Evolutionary conservation across 1,284 basidiomycete species (phyloP).

Genomic region (Ustilago tritici): DNA sequence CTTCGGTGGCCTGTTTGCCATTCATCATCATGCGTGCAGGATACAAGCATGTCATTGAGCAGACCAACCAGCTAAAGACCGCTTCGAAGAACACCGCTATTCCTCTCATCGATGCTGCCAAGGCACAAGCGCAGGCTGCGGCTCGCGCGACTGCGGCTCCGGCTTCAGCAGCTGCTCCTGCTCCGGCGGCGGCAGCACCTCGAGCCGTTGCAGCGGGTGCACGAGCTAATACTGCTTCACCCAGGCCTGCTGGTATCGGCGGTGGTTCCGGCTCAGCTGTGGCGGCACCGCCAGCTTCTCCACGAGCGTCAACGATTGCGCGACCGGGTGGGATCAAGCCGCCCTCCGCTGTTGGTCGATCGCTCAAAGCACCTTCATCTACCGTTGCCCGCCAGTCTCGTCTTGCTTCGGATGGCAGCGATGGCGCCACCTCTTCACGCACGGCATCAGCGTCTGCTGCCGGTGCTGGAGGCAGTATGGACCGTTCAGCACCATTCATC

Average conservation of each 20-base stretch:
- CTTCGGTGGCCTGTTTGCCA: constrained; percentile 84
- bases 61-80: constrained; percentile 87
- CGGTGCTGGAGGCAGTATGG: constrained; percentile 29
- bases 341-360: constrained; percentile 52
- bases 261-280: constrained; percentile 18
- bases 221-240: constrained; percentile 21
- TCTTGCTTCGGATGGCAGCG: constrained; percentile 37
- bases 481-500: constrained; percentile 74
- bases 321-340: constrained; percentile 53
- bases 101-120: constrained; percentile 83
- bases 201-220: constrained; percentile 18
- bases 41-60: constrained; percentile 86
- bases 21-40: constrained; percentile 82
- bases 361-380: constrained; percentile 51
- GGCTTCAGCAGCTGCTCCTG: constrained; percentile 26
- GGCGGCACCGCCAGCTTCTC: constrained; percentile 28
- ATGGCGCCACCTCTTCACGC: constrained; percentile 29
- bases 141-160: constrained; percentile 57
- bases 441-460: constrained; percentile 30
- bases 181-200: constrained; percentile 13
- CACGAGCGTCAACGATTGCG: constrained; percentile 35
- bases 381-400: constrained; percentile 37
- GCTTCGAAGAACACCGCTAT: constrained; percentile 87
- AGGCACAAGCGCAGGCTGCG: constrained; percentile 55
- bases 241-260: constrained; percentile 15